Conservation (phyloP, 352 stramenopile species). For the Pythium dissotocum region DNA sequence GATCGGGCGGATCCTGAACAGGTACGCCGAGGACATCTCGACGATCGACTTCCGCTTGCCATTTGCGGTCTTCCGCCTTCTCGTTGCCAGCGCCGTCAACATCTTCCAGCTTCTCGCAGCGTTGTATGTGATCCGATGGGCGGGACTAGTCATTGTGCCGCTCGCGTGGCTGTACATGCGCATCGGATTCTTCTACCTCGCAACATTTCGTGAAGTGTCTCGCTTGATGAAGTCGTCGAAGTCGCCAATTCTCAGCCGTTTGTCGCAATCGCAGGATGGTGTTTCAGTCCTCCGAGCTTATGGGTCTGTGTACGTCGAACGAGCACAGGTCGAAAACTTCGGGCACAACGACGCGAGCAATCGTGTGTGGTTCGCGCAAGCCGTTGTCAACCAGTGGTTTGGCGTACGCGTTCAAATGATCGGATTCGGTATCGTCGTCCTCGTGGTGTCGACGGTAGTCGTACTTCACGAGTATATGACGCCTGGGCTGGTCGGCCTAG, state of each 20-base stretch:
- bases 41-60: slow-evolving; percentile 74
- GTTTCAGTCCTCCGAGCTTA: slow-evolving; percentile 41
- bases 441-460: slow-evolving; percentile 35
- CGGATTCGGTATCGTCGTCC: slow-evolving; percentile 36
- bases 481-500: slow-evolving; percentile 71
- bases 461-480: slow-evolving; percentile 31
- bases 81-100: slow-evolving; percentile 36
- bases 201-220: slow-evolving; percentile 34
- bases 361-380: slow-evolving; percentile 32
- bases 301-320: slow-evolving; percentile 20
- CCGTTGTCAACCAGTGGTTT: slow-evolving; percentile 45
- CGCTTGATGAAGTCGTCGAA: slow-evolving; percentile 32
- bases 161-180: slow-evolving; percentile 72
- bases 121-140: slow-evolving; percentile 73
- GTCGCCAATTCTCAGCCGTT: slow-evolving; percentile 36
- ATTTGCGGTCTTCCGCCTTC: slow-evolving; percentile 50
- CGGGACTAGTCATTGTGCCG: slow-evolving; percentile 77
- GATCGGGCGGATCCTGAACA: slow-evolving; percentile 87
- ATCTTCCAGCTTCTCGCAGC: slow-evolving; percentile 76
- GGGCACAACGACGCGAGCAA: slow-evolving; percentile 21
- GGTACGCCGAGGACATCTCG: slow-evolving; percentile 92
- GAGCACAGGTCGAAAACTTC: slow-evolving; percentile 28
- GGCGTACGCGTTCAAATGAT: slow-evolving; percentile 46
- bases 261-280: slow-evolving; percentile 40
- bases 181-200: slow-evolving; percentile 29